Conservation (phyloP, 768 basidiomycete genomes). For the Clathrus columnatus region DNA sequence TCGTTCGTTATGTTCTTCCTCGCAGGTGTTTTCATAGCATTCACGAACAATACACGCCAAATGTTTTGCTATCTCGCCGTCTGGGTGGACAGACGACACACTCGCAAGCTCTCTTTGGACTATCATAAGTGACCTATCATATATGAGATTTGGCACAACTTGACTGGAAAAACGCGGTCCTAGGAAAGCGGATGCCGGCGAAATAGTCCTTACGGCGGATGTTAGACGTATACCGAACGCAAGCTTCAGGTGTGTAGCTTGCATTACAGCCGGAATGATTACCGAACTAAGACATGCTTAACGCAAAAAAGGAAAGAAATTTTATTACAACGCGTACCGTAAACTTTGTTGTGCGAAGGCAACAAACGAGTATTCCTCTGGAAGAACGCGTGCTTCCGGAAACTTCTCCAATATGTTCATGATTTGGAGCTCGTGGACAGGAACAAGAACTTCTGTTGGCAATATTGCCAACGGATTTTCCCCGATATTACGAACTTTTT, state of each 20-base stretch:
- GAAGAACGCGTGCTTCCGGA: slow-evolving; percentile 32
- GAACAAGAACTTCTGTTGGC: slow-evolving; percentile 31
- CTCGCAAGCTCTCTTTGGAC: slow-evolving; percentile 50
- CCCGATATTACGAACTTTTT: slow-evolving; percentile 25
- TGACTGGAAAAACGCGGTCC: slow-evolving; percentile 47
- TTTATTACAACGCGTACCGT: slow-evolving; percentile 26
- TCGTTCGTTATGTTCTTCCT: slow-evolving; percentile 39
- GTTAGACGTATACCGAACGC: slow-evolving; percentile 49
- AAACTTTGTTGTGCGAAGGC: slow-evolving; percentile 46
- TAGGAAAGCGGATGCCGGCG: slow-evolving; percentile 48
- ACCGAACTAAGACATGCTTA: slow-evolving; percentile 33
- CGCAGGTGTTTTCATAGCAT: slow-evolving; percentile 24
- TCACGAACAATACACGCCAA: slow-evolving; percentile 46
- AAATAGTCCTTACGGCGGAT: slow-evolving; percentile 49
- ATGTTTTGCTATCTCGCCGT: slow-evolving; percentile 44
- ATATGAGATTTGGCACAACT: slow-evolving; percentile 40
- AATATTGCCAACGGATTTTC: slow-evolving; percentile 22
- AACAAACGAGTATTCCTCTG: slow-evolving; percentile 31
- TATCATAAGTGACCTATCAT: slow-evolving; percentile 40
- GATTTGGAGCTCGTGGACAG: slow-evolving; percentile 47
- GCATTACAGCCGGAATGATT: slow-evolving; percentile 37
- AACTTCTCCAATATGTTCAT: slow-evolving; percentile 37
- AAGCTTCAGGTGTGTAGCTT: slow-evolving; percentile 32
- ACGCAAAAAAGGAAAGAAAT: neutral
- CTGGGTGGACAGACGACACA: slow-evolving; percentile 37